Conservation (phyloP, 306 rosid genomes). For the Quillaja saponaria region DNA sequence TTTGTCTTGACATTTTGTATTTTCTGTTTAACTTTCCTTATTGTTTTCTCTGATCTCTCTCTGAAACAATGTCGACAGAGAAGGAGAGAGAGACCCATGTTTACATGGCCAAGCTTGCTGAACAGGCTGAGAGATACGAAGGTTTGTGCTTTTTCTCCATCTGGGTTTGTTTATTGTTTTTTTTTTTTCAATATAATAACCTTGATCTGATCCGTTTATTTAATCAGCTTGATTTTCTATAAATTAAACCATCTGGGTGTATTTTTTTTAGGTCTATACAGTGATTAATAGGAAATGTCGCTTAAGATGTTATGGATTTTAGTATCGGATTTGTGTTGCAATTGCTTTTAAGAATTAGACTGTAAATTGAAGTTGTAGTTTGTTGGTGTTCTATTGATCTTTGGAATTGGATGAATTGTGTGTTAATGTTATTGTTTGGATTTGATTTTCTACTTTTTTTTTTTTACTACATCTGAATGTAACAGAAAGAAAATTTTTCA, state of each 20-base stretch:
- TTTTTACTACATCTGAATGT: no score
- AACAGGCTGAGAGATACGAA: constrained; percentile 95
- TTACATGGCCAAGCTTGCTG: constrained; percentile 92
- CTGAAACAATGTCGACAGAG: constrained; percentile 68
- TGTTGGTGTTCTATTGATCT: neutral
- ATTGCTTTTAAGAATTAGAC: constrained; percentile 5
- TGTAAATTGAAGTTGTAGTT: neutral
- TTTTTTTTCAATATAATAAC: neutral
- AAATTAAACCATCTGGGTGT: neutral
- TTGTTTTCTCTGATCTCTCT: constrained; percentile 43
- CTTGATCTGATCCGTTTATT: constrained; percentile 28
- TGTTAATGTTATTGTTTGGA: neutral
- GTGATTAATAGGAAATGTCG: constrained; percentile 15
- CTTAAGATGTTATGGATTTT: constrained; percentile 12
- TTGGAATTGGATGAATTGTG: neutral
- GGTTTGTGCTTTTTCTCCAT: constrained; percentile 39
- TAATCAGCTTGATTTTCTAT: neutral
- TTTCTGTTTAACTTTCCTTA: neutral
- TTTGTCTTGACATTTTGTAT: neutral
- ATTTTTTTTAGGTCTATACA: constrained; percentile 1
- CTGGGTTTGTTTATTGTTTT: neutral
- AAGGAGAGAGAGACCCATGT: constrained; percentile 95
- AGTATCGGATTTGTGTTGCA: constrained; percentile 19
- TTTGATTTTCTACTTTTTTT: neutral
- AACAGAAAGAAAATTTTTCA: no score